phyloP scores from a whole-genome alignment of 306 rosid species.

The Spatholobus suberectus region DNA sequence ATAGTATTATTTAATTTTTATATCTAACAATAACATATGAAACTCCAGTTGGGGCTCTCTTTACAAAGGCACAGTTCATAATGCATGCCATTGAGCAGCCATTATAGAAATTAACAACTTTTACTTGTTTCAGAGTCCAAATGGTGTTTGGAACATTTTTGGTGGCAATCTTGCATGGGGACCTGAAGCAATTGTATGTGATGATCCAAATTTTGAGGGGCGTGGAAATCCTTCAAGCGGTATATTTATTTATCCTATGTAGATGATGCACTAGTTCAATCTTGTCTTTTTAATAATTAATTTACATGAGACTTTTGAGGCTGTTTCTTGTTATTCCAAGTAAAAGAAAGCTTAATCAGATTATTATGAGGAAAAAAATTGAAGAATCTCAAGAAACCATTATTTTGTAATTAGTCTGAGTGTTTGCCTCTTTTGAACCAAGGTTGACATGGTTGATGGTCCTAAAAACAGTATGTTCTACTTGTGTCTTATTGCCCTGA shows the following conservation, averaged over 20 bases:
- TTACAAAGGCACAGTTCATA: constrained; percentile 22
- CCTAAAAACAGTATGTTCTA: neutral
- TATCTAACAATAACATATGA: constrained; percentile 21
- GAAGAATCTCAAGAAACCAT: constrained; percentile 14
- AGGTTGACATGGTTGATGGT: constrained; percentile 10
- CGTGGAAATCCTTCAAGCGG: constrained; percentile 81
- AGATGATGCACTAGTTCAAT: neutral
- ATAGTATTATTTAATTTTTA: neutral
- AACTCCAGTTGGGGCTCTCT: constrained; percentile 24
- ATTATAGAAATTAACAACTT: constrained; percentile 23
- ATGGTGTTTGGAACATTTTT: constrained; percentile 83
- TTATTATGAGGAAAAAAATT: neutral
- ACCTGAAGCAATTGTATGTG: constrained; percentile 84
- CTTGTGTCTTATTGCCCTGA: neutral
- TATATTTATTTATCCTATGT: constrained; percentile 38
- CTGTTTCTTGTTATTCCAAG: constrained; percentile 24
- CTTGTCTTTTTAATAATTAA: constrained; percentile 11
- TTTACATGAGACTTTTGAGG: constrained; percentile 9
- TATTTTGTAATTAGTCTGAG: constrained; percentile 24
- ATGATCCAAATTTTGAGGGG: constrained; percentile 82
- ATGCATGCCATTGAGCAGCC: neutral
- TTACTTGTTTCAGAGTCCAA: constrained; percentile 70
- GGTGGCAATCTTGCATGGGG: constrained; percentile 88
- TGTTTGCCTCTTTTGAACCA: constrained; percentile 15
- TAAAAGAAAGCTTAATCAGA: constrained; percentile 25